These are phyloP conservation scores for Serendipita vermifera DNA, from an alignment of 768 basidiomycete genomes.

Conservation along the genomic window DNA sequence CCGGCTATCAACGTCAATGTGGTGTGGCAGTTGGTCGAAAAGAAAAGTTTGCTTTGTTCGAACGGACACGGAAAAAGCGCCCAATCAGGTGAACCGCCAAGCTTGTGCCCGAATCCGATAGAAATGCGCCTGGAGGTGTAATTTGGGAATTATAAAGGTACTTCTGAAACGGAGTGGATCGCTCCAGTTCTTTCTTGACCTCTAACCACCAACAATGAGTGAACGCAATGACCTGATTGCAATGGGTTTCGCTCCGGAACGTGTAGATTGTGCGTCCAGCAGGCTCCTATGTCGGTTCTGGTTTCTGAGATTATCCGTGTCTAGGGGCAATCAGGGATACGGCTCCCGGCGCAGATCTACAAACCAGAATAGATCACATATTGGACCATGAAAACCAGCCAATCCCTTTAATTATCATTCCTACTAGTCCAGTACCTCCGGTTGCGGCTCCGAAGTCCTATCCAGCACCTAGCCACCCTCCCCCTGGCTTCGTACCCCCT, in stretches of 20 bases:
- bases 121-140: not conserved
- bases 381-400: not conserved
- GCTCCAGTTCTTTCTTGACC: not conserved
- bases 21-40: no score
- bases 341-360: not conserved
- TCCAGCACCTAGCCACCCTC: no score
- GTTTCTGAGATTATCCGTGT: not conserved
- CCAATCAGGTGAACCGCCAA: not conserved
- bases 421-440: not conserved
- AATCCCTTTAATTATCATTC: not conserved
- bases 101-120: not conserved
- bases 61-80: no score
- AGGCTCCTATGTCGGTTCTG: not conserved
- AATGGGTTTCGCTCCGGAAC: slow-evolving; percentile 4
- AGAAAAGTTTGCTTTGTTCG: slow-evolving; percentile 9
- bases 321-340: slow-evolving; percentile 5
- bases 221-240: not conserved
- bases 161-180: not conserved
- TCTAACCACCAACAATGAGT: not conserved
- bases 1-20: no score
- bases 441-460: not conserved
- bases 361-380: not conserved
- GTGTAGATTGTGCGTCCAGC: not conserved
- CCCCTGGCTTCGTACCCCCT: no score
- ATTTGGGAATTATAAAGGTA: not conserved